Percentiles rank a stretch among this genome's conserved stretches.
Evolutionary conservation across 257 asterid genomes (phyloP).

Genomic region (Salvia splendens): DNA sequence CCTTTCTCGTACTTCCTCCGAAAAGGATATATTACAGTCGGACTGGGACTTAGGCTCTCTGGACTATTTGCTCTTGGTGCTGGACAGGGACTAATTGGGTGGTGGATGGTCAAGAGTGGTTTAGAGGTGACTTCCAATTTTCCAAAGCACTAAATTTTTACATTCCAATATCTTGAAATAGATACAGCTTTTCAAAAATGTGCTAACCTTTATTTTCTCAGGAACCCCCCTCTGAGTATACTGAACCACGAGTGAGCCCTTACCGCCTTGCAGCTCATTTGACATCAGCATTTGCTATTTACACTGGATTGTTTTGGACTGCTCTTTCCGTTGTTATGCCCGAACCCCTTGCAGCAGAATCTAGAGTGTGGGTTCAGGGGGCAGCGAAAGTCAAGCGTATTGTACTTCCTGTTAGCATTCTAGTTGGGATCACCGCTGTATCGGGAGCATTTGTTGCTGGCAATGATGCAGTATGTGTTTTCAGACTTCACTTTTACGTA

Average conservation of each 20-base stretch:
- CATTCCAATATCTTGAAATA: conserved; percentile 5
- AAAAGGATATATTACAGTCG: conserved; percentile 81
- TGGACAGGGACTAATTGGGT: conserved; percentile 95
- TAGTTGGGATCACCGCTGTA: conserved; percentile 85
- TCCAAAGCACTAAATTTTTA: conserved; percentile 20
- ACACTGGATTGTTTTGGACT: conserved; percentile 91
- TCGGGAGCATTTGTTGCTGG: conserved; percentile 99
- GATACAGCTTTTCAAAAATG: conserved; percentile 19
- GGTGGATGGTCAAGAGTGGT: conserved; percentile 99
- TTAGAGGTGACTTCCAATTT: conserved; percentile 64
- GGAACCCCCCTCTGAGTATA: conserved; percentile 82
- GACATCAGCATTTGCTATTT: conserved; percentile 88
- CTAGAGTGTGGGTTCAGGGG: conserved; percentile 77
- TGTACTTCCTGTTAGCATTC: conserved; percentile 76
- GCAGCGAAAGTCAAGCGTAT: conserved; percentile 85
- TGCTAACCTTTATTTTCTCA: conserved; percentile 34
- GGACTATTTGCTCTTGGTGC: conserved; percentile 96
- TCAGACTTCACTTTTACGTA: conserved; percentile 21
- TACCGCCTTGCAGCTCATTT: conserved; percentile 96
- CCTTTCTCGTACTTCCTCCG: conserved; percentile 93
- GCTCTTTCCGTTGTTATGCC: conserved; percentile 96
- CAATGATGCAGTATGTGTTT: conserved; percentile 84
- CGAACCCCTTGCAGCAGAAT: conserved; percentile 84
- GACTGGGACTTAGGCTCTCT: conserved; percentile 72
- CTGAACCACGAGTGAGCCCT: conserved; percentile 97